phyloP scores from a whole-genome alignment of 2,329 filamentous ascomycete genomes.

The Nakataea oryzae region DNA sequence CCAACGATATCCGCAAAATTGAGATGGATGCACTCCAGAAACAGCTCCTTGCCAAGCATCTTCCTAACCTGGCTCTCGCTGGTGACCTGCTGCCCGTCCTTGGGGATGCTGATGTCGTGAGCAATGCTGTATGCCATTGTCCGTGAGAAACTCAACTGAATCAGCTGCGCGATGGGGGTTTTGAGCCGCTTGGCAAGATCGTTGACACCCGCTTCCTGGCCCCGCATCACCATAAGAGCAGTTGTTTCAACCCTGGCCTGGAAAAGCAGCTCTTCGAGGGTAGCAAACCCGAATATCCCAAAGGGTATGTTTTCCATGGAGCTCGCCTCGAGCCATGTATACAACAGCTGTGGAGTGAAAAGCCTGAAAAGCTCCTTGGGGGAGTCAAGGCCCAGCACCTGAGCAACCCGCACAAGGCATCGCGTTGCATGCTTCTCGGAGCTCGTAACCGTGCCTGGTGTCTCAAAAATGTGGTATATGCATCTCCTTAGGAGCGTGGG shows the following conservation, averaged over 20 bases:
- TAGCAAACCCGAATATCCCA: slow-evolving; percentile 70
- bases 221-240: slow-evolving; percentile 74
- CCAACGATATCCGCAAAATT: slow-evolving; percentile 71
- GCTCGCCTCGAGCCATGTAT: slow-evolving; percentile 72
- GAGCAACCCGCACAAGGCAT: slow-evolving; percentile 59
- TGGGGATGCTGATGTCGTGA: slow-evolving; percentile 50
- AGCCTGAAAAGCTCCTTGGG: slow-evolving; percentile 66
- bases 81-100: slow-evolving; percentile 31
- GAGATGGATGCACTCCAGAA: slow-evolving; percentile 50
- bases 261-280: slow-evolving; percentile 55
- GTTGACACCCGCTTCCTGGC: slow-evolving; percentile 51
- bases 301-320: slow-evolving; percentile 66
- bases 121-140: slow-evolving; percentile 76
- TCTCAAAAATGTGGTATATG: slow-evolving; percentile 92
- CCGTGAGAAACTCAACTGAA: slow-evolving; percentile 64
- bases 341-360: slow-evolving; percentile 82
- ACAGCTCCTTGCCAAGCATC: slow-evolving; percentile 56
- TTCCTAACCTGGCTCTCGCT: slow-evolving; percentile 60
- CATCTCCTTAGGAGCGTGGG: slow-evolving; percentile 76
- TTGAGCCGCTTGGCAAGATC: slow-evolving; percentile 50
- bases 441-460: slow-evolving; percentile 58
- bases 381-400: slow-evolving; percentile 51
- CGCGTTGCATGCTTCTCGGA: slow-evolving; percentile 61
- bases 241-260: slow-evolving; percentile 68
- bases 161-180: slow-evolving; percentile 41